Evolutionary conservation across 225 moss, liverwort and hornwort genomes (phyloP), one percentile per base, ranked within the genome.

Genomic region (Bryum argenteum): DNA sequence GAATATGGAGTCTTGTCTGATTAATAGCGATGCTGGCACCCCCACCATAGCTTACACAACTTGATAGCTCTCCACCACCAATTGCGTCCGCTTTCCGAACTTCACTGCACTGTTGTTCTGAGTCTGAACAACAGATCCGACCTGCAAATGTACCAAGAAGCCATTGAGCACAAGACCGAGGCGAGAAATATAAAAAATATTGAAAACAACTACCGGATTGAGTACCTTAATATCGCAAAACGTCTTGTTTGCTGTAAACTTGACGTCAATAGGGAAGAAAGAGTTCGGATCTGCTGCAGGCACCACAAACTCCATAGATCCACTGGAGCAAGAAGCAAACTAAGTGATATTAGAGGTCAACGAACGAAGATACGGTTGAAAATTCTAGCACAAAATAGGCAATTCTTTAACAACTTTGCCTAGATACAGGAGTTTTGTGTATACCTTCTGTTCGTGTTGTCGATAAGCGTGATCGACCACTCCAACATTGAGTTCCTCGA

Each of bases 191-290:
- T 10, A 44, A 20, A 58, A 57, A 18, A 21, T 53, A 16, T 1
- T 66, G 8, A 33, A 59, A 58, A 40, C 1, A 40, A 39, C 57
- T 40, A 33, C 24, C 11, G 21, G 20, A 23, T 62, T 54, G 1
- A 43, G 45, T 12, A 98, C 98, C 94, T 92, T 92, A 39, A 98
- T 78, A 55, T 98, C 94, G 77, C 86, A 92, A 74, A 92, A 94
- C 45, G 91, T 98, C 71, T 81, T 89, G 55, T 76, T 77, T 7
- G 98, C 83, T 42, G 90, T 86, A 60, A 98, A 98, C 79, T 94
- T 93, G 54, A 98, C 92, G 77, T 98, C 94, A 45, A 98, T 91
- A 47, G 98, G 98, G 77, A 98, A 98, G 65, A 98, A 98, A 16
- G 84, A 65, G 65, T 79, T 87, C 21, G 91, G 83, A 68, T 98